Conservation (phyloP, 768 basidiomycete genomes). For the Suillus hirtellus region DNA sequence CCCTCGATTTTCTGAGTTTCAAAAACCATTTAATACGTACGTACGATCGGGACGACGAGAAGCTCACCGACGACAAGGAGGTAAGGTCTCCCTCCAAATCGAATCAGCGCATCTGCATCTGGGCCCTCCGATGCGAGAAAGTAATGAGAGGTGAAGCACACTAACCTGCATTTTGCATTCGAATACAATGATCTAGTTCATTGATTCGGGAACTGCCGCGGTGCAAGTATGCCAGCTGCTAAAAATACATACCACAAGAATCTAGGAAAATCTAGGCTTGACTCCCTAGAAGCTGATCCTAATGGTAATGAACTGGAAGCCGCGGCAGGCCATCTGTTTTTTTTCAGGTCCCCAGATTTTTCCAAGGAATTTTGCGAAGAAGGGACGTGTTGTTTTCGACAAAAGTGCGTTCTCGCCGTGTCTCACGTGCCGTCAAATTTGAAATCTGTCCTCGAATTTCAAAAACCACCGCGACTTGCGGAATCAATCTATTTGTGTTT, state of each 20-base stretch:
- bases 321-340: neutral
- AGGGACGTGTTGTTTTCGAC: too few species aligned
- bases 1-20: neutral
- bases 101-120: neutral
- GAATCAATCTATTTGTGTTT: neutral
- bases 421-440: neutral
- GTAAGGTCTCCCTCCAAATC: neutral
- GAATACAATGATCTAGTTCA: neutral
- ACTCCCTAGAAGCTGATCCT: neutral
- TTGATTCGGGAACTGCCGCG: neutral
- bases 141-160: neutral
- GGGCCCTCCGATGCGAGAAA: neutral
- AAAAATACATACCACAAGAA: neutral
- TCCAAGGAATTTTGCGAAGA: neutral
- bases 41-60: neutral
- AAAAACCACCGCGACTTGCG: neutral
- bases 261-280: neutral
- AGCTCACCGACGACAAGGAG: neutral
- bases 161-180: neutral
- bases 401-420: neutral
- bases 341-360: neutral
- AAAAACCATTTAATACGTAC: neutral
- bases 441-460: too few species aligned
- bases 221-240: neutral
- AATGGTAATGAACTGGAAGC: neutral